Conservation (phyloP, 2,329 filamentous ascomycete species). For the Ceratocystis diversiconidia region DNA sequence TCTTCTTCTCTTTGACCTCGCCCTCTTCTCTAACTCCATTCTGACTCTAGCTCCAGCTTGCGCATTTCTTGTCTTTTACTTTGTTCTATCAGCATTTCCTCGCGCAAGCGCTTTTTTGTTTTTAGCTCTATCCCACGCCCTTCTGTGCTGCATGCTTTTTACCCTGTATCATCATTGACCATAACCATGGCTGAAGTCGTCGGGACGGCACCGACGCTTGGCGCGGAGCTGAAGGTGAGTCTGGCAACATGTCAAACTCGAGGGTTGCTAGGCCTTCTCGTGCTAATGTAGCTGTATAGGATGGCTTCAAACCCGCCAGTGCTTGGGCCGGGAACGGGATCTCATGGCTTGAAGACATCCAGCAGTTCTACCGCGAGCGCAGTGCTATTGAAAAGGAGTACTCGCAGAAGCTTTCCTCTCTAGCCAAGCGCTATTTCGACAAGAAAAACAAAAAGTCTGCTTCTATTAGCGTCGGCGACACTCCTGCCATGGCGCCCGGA, state of each 20-base stretch:
- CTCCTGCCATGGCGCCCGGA: constrained; percentile 80
- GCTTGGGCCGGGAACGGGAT: constrained; percentile 83
- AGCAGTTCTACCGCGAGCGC: constrained; percentile 92
- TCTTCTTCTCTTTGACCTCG: constrained; percentile 2
- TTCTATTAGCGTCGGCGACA: constrained; percentile 82
- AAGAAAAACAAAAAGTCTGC: constrained; percentile 88
- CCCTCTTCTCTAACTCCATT: not conserved
- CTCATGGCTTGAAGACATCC: constrained; percentile 88
- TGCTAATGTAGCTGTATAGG: constrained; percentile 36
- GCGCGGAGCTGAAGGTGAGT: constrained; percentile 79
- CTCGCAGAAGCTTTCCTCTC: constrained; percentile 65
- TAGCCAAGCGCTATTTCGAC: constrained; percentile 95
- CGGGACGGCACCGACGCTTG: constrained; percentile 74
- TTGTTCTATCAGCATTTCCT: not conserved
- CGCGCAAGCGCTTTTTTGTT: constrained; percentile 20
- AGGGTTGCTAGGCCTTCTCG: not conserved
- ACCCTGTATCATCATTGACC: constrained; percentile 14
- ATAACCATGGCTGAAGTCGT: constrained; percentile 76
- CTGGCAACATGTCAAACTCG: not conserved
- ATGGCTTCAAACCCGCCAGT: constrained; percentile 92
- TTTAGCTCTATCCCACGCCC: not conserved
- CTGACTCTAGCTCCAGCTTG: not conserved
- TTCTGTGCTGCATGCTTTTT: constrained; percentile 13
- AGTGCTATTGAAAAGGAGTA: constrained; percentile 95
- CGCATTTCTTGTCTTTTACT: not conserved